Base-by-base conservation (phyloP, 495 filamentous ascomycete genomes). In the Penicillium tannophilum region DNA sequence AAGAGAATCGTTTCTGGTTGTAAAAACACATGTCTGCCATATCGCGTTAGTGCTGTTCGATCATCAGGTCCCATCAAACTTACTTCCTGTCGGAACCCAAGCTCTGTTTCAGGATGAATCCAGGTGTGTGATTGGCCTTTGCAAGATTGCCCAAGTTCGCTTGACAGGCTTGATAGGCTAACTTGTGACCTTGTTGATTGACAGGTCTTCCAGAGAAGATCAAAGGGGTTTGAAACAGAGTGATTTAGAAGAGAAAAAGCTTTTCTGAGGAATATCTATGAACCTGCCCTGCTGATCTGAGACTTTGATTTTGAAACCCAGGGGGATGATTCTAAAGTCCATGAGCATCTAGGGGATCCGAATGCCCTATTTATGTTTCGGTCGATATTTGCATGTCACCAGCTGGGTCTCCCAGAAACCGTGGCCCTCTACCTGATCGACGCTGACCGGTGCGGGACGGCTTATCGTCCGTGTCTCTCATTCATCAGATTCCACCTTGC, bases 1-100 rank as follows among this genome's bases (percentile, higher is more conserved):
- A 98, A 8, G 74, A 63, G 63, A 78, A 84, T 68, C 67, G 69
- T 66, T 78, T 81, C 66, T 83, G 81, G 65, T 84, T 82, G 76
- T 82, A 84, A 68, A 83, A 84, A 62, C 81, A 84, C 81, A 84
- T 84, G 63, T 63, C 80, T 79, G 69, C 71, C 67, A 62, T 42
- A 68, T 64, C n/a, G 52, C 30, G 68, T 79, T 63, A 81, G 75
- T 58, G 49, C 59, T 58, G 41, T 20, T 54, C 59, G 42, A 52
- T 58, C 44, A 61, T 48, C 59, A 62, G 58, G 59, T 59, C 26
- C 44, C 59, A 68, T 65, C 56, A 68, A 71, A 76, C 72, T 64
- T 54, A 78, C 76, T 73, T 68, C 54, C 58, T 69, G 50, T 62
- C 49, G 64, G 60, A 55, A 58, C 59, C 62, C 60, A 66, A 24